These are phyloP conservation scores for Pythium phragmitis DNA, from an alignment of 352 stramenopile species.

Conservation along the genomic window DNA sequence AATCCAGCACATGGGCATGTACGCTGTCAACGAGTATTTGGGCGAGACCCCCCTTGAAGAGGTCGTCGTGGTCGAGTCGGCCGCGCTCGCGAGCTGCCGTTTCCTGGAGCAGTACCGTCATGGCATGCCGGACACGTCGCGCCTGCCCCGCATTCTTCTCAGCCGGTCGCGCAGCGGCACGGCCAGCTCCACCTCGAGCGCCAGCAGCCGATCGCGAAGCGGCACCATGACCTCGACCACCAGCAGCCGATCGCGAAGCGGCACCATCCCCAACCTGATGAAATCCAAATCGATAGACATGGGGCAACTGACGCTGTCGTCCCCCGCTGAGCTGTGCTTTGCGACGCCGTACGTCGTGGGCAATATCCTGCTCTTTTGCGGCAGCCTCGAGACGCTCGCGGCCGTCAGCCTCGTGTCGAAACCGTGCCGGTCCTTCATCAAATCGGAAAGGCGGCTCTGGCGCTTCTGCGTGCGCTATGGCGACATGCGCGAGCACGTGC, in stretches of 20 bases:
- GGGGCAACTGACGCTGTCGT: not conserved
- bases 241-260: not conserved
- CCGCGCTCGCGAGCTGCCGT: slow-evolving; percentile 35
- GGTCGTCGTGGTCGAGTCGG: slow-evolving; percentile 49
- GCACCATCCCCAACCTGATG: too few relatives aligned
- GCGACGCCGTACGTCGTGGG: slow-evolving; percentile 65
- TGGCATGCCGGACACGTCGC: slow-evolving; percentile 20
- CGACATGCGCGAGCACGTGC: slow-evolving; percentile 47
- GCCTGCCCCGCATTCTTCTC: slow-evolving; percentile 41
- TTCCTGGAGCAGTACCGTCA: slow-evolving; percentile 68
- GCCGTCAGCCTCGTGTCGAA: slow-evolving; percentile 56
- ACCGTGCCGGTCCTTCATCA: slow-evolving; percentile 57
- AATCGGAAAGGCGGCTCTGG: slow-evolving; percentile 59
- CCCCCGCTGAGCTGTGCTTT: slow-evolving; percentile 44
- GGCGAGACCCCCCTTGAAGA: slow-evolving; percentile 62
- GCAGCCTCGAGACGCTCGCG: slow-evolving; percentile 48
- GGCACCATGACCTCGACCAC: not conserved
- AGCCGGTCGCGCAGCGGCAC: slow-evolving; percentile 23
- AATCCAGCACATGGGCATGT: slow-evolving; percentile 72
- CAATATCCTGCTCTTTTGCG: slow-evolving; percentile 71
- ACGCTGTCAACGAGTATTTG: slow-evolving; percentile 71
- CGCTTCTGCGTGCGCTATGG: slow-evolving; percentile 85
- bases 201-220: slow-evolving; percentile 14
- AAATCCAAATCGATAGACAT: slow-evolving; percentile 20
- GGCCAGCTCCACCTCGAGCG: not conserved